These are phyloP conservation scores for Crassisporium funariophilum DNA, from an alignment of 768 basidiomycete species.

Conservation along the genomic window DNA sequence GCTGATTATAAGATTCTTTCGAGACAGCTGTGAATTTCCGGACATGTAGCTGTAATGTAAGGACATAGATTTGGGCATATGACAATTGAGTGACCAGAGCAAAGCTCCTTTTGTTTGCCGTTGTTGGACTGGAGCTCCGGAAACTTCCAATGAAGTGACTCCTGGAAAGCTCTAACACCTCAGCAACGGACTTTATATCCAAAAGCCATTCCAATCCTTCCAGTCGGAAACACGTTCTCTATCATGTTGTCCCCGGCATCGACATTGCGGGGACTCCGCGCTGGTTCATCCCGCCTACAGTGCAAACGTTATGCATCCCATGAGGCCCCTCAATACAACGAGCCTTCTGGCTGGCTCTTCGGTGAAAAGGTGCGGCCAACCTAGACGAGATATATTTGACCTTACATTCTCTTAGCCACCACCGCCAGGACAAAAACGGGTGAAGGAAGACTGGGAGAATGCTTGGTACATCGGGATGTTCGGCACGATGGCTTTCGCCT, in stretches of 20 bases:
- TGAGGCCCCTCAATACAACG: conserved; percentile 83
- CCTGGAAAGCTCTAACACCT: no score
- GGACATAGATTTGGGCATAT: not conserved
- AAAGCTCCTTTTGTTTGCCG: not conserved
- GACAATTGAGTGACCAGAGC: not conserved
- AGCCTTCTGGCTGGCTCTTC: conserved; percentile 85
- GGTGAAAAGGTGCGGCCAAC: conserved; percentile 74
- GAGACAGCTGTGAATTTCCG: conserved; percentile 21
- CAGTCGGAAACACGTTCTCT: conserved; percentile 5
- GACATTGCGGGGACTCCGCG: conserved; percentile 42
- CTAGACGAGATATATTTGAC: not conserved
- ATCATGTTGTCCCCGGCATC: conserved; percentile 53
- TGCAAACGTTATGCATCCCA: conserved; percentile 66
- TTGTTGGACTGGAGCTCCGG: not conserved
- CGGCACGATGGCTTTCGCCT: conserved; percentile 76
- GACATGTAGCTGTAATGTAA: not conserved
- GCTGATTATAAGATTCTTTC: conserved; percentile 51
- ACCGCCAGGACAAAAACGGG: conserved; percentile 79
- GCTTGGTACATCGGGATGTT: conserved; percentile 93
- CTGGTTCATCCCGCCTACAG: conserved; percentile 36
- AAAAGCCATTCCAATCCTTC: not conserved
- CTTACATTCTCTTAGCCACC: conserved; percentile 52
- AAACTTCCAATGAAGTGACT: not conserved
- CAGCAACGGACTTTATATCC: no score
- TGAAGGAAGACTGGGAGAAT: conserved; percentile 89